phyloP scores from a whole-genome alignment of 371 early-diverging fungal species.

The Mucor velutinosus region DNA sequence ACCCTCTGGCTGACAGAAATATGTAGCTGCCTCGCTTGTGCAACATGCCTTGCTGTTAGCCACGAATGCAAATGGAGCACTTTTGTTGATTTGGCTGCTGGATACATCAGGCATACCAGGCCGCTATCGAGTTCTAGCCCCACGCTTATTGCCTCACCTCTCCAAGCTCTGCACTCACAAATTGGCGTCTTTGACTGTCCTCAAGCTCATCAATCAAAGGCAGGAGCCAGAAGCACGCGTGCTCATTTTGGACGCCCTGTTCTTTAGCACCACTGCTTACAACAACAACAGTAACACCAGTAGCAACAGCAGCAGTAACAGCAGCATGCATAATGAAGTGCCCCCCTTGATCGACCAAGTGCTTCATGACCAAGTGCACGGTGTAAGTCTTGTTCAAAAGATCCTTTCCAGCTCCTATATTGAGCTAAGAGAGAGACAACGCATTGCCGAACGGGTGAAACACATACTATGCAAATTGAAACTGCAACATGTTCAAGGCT shows the following conservation, averaged over 20 bases:
- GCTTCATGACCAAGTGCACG: slow-evolving; percentile 84
- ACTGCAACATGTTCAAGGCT: slow-evolving; percentile 74
- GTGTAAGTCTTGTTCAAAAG: slow-evolving; percentile 85
- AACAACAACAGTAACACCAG: neutral
- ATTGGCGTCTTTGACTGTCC: slow-evolving; percentile 80
- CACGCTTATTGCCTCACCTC: slow-evolving; percentile 79
- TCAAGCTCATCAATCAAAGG: slow-evolving; percentile 89
- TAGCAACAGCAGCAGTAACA: slow-evolving; percentile 1
- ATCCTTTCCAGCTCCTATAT: slow-evolving; percentile 83
- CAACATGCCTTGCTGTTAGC: slow-evolving; percentile 80
- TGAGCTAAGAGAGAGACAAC: slow-evolving; percentile 73
- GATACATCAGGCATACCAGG: slow-evolving; percentile 88
- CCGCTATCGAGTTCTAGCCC: slow-evolving; percentile 83
- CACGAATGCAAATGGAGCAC: slow-evolving; percentile 91
- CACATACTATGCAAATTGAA: slow-evolving; percentile 59
- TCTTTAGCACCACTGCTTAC: slow-evolving; percentile 46
- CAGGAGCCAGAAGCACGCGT: slow-evolving; percentile 92
- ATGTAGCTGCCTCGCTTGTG: slow-evolving; percentile 86
- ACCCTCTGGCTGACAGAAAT: slow-evolving; percentile 54
- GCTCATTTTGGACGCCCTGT: slow-evolving; percentile 75
- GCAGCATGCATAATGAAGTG: slow-evolving; percentile 4
- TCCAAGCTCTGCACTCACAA: slow-evolving; percentile 86
- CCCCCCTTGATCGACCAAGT: slow-evolving; percentile 66
- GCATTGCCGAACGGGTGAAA: slow-evolving; percentile 81
- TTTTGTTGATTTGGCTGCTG: slow-evolving; percentile 92